Evolutionary conservation across 176 grass and related monocot genomes (phyloP), one percentile per base, ranked within the genome.

Genomic region (Tuctoria greenei): DNA sequence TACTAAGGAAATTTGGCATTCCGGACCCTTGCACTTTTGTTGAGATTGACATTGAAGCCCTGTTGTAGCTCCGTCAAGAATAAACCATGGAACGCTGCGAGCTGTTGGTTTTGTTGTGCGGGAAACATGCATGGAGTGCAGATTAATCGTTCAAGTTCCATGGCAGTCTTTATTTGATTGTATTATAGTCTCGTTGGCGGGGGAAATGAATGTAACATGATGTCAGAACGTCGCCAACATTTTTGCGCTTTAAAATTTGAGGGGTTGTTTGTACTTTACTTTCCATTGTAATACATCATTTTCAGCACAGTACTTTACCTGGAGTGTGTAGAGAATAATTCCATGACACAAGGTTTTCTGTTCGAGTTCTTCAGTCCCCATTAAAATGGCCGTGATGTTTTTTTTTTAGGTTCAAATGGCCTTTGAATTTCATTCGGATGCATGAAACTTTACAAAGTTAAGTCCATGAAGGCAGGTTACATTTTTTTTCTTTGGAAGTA

Each of bases 21-120:
- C 89, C 91, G 6, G 96, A 99, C 44, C 96, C 92, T 14, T 99
- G 96, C 52, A 90, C 92, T 47, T 93, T 90, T 1, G 83, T 95
- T 4, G 92, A 99, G 85, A 95, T 99, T 42, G 89, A 95, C 43
- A 74, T 99, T 5, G 75, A 92, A 57, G 82, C 85, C 15, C 74
- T 99, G 61, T 81, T 99, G 27, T 99, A 95, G 71, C 54, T 40
- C 13, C 15, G 61, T 45, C 28, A 46, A 37, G 36, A 21, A 21
- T 70, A 28, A 65, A 58, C 62, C 50, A 56, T 60, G 56, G 58
- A 25, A 39, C 64, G 26, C n/a, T 57, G 5, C 26, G 26, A 68
- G 40, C 21, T 56, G 46, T 36, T 55, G 13, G 44, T 57, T 83
- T 74, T 67, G 52, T 67, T 67, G 61, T 78, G 25, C 42, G 4